Base-by-base conservation (phyloP, 106 monocot species). In the Platanthera guangdongensis region DNA sequence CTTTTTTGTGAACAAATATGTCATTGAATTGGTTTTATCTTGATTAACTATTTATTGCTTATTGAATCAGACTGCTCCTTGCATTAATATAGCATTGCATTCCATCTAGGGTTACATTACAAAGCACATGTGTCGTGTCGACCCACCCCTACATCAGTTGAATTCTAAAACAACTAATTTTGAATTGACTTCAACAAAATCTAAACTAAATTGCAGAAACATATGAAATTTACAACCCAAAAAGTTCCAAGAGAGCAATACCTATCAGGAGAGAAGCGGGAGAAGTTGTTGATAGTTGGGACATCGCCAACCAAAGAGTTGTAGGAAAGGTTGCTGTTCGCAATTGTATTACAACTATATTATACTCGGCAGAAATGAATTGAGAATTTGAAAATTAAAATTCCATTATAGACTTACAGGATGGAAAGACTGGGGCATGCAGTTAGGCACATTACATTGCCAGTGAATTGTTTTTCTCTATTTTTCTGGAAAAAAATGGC, bases 201-300 rank as follows among this genome's bases (percentile, higher is more conserved):
- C 39, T 39, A 39, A 39, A 39, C 39, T 39, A 39, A 39, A 39
- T 39, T 3, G 3, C 39, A 39, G 39, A 39, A 39, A 39, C 39
- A 39, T 39, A 2, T 39, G 39, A 39, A 39, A 39, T 3, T 39
- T 39, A 39, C 39, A 39, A 39, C 39, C 25, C 25, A 25, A 25
- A 25, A 22, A 64, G 21, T 64, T 64, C 63, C 19, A 30, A 67
- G 39, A 25, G 4, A 67, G 30, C 67, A 67, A 45, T 50, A 97
- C 96, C 93, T 87, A 14, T 93, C 91, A n/a, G 76, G 84, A 22
- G 93, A 73, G 85, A 97, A 97, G 64, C 93, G 76, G 6, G 93
- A 83, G 76, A 97, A 97, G 74, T 97, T 97, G 82, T 88, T 89
- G 60, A 30, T 53, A 1, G 87, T 91, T 16, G 93, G 96, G 55